These are phyloP conservation scores for Yarrowia sp. DNA, from an alignment of 805 yeast genomes.

Conservation along the genomic window DNA sequence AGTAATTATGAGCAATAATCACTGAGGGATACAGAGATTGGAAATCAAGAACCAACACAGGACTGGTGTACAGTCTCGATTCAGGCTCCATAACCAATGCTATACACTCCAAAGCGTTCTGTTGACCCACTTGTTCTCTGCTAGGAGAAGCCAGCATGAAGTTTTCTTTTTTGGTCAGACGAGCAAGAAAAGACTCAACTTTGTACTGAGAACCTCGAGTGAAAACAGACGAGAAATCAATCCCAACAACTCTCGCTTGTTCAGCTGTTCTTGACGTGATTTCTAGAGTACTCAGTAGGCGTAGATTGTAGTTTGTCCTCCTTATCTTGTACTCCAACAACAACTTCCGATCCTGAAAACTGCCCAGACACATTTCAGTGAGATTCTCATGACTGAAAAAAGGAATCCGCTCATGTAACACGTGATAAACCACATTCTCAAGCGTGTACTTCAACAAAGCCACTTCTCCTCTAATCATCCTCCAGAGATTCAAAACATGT, in stretches of 20 bases:
- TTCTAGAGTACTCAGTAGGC: conserved; percentile 60
- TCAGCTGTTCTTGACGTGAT: conserved; percentile 70
- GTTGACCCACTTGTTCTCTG: conserved; percentile 73
- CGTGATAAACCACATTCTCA: conserved; percentile 70
- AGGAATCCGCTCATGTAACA: conserved; percentile 68
- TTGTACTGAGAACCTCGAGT: conserved; percentile 92
- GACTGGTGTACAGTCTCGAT: conserved; percentile 80
- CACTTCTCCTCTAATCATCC: conserved; percentile 62
- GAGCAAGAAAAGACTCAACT: conserved; percentile 77
- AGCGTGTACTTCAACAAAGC: conserved; percentile 65
- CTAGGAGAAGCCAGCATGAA: conserved; percentile 74
- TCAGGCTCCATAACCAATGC: conserved; percentile 93
- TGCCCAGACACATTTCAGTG: conserved; percentile 38
- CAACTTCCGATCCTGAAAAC: background rate
- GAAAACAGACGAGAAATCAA: conserved; percentile 83
- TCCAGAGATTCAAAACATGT: conserved; percentile 83
- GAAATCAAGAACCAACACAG: conserved; percentile 85
- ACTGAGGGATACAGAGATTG: conserved; percentile 93
- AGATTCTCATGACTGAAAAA: conserved; percentile 51
- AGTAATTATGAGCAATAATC: conserved; percentile 85
- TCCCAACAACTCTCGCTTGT: conserved; percentile 80
- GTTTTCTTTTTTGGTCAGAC: conserved; percentile 77
- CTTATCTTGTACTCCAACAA: conserved; percentile 47
- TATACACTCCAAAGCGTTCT: conserved; percentile 80
- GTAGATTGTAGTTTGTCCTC: conserved; percentile 46